Evolutionary conservation across 352 stramenopile genomes (phyloP).

Genomic region (Phytophthora ramorum): DNA sequence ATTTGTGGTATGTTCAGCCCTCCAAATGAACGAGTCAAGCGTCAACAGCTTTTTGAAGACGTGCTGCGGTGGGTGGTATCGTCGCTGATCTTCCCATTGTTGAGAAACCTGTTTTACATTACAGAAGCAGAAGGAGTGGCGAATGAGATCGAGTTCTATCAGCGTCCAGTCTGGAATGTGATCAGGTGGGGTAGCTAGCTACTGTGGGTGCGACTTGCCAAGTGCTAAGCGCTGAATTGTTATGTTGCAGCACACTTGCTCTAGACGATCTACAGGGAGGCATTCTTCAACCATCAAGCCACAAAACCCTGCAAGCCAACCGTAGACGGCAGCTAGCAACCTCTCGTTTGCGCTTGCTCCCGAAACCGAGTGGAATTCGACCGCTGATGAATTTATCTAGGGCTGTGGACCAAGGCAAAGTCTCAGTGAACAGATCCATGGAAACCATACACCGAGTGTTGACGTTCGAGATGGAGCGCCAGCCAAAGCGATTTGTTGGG

Average conservation of each 20-base stretch:
- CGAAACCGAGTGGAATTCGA: conserved; percentile 70
- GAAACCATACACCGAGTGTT: conserved; percentile 68
- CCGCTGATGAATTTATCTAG: conserved; percentile 83
- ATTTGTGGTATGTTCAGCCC: conserved; percentile 36
- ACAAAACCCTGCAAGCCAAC: conserved; percentile 4
- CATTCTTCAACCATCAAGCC: conserved; percentile 42
- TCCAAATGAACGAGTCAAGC: conserved; percentile 61
- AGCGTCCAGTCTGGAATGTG: conserved; percentile 67
- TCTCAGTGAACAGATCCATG: conserved; percentile 68
- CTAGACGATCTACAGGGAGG: conserved; percentile 54
- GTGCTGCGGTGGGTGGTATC: conserved; percentile 54
- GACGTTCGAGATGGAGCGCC: conserved; percentile 67
- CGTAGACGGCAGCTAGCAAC: conserved; percentile 45
- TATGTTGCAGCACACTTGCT: conserved; percentile 46
- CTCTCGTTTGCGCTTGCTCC: conserved; percentile 67
- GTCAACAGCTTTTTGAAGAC: conserved; percentile 46
- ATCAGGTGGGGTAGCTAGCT: conserved; percentile 41
- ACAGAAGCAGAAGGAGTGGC: conserved; percentile 72
- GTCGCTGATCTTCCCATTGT: conserved; percentile 59
- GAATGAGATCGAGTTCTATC: conserved; percentile 76
- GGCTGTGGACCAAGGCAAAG: conserved; percentile 29
- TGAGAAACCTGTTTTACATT: conserved; percentile 78
- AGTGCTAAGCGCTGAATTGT: conserved; percentile 3
- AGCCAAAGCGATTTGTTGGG: conserved; percentile 56
- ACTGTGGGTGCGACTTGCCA: background rate